A percentile compares a stretch with the other conserved stretches of the same genome.
Conservation (phyloP, 495 filamentous ascomycete genomes). For the Hypoxylon crocopeplum region DNA sequence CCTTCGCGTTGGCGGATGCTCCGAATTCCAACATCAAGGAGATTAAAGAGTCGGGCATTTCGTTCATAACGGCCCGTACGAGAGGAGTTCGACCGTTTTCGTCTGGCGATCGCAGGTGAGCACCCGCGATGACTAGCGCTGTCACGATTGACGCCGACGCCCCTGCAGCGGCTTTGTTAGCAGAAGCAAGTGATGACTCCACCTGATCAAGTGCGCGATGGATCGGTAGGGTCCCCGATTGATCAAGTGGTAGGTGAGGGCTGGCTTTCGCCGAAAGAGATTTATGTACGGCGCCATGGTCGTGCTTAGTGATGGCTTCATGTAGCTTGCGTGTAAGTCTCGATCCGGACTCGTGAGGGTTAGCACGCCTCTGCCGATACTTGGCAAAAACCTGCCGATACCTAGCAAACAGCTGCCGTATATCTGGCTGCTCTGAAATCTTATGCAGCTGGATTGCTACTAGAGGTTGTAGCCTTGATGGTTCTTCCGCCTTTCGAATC, state of each 20-base stretch:
- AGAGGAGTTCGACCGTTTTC: constrained; percentile 42
- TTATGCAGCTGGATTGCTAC: constrained; percentile 23
- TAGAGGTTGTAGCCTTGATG: constrained; percentile 21
- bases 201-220: constrained; percentile 19
- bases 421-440: constrained; percentile 9
- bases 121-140: constrained; percentile 43
- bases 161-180: constrained; percentile 11
- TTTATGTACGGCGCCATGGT: constrained; percentile 24
- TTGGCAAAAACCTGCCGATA: constrained; percentile 25
- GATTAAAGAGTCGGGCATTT: constrained; percentile 34
- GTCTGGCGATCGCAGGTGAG: constrained; percentile 38
- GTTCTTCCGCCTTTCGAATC: background rate
- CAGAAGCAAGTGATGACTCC: constrained; percentile 21
- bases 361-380: constrained; percentile 12
- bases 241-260: constrained; percentile 15
- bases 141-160: constrained; percentile 38
- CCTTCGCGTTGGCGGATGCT: constrained; percentile 27
- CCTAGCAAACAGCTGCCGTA: too few species aligned
- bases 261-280: constrained; percentile 19
- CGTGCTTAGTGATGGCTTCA: constrained; percentile 17
- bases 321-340: constrained; percentile 16
- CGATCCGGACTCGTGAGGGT: background rate
- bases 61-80: constrained; percentile 33
- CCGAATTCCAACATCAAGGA: constrained; percentile 40
- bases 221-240: constrained; percentile 13